Conservation (phyloP, 1,139 yeast species). For the Kluyveromyces sp. region DNA sequence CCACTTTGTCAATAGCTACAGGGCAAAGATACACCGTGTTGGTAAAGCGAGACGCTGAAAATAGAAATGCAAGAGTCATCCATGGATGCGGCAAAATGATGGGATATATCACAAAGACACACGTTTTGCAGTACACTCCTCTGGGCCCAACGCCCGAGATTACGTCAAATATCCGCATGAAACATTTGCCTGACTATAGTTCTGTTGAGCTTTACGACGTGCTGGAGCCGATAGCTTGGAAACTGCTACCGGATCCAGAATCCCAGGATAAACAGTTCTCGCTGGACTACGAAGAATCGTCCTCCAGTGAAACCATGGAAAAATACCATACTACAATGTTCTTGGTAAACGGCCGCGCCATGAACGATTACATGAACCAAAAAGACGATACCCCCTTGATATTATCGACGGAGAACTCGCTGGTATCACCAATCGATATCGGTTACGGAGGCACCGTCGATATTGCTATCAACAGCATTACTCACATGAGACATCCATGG, state of each 20-base stretch:
- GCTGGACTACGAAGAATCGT: conserved; percentile 15
- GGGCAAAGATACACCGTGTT: conserved; percentile 71
- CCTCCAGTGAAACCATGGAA: not conserved
- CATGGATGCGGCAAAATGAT: conserved; percentile 31
- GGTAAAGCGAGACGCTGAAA: conserved; percentile 37
- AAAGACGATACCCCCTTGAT: not conserved
- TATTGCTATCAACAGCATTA: conserved; percentile 62
- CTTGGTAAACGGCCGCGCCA: conserved; percentile 20
- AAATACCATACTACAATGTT: conserved; percentile 22
- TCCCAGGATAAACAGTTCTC: conserved; percentile 10
- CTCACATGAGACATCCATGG: conserved; percentile 89
- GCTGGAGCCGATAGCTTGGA: conserved; percentile 15
- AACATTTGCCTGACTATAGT: conserved; percentile 19
- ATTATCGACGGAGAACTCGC: not conserved
- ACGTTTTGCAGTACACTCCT: conserved; percentile 6
- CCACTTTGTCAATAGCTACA: conserved; percentile 54
- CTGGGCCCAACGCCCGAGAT: not conserved
- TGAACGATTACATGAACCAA: conserved; percentile 17
- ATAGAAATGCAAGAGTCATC: conserved; percentile 14
- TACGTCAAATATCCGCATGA: conserved; percentile 5
- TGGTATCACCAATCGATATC: not conserved
- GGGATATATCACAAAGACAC: conserved; percentile 25
- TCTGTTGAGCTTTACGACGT: conserved; percentile 19
- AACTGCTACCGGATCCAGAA: conserved; percentile 8
- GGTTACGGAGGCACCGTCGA: conserved; percentile 52